Percentiles rank a stretch among this genome's conserved stretches.
These are phyloP conservation scores for Ustilago hordei DNA, from an alignment of 1,284 basidiomycete species.

Conservation along the genomic window DNA sequence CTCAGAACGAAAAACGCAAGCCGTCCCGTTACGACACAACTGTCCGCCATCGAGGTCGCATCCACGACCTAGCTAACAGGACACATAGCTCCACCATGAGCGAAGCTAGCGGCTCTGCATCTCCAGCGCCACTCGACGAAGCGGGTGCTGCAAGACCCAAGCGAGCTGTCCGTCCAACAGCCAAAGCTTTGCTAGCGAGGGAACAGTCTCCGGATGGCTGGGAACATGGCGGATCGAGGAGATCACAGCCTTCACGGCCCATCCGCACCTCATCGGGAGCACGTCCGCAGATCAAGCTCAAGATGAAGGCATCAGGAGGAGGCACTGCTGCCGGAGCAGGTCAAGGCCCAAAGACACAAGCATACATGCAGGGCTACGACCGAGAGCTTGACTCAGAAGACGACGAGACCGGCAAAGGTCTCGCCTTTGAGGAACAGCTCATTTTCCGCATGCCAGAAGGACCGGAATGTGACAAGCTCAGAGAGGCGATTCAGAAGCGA, in stretches of 20 bases:
- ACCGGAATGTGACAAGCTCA: conserved; percentile 71
- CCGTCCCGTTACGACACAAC: neutral
- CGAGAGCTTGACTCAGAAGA: conserved; percentile 95
- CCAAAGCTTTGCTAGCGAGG: conserved; percentile 45
- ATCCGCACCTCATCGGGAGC: conserved; percentile 46
- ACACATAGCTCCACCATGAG: conserved; percentile 15
- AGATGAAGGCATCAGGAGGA: conserved; percentile 50
- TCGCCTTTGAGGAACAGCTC: conserved; percentile 98
- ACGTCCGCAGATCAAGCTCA: conserved; percentile 54
- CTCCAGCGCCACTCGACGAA: conserved; percentile 21
- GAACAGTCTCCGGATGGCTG: conserved; percentile 52
- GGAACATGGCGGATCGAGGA: conserved; percentile 43
- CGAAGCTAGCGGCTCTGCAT: conserved; percentile 40
- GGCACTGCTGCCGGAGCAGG: conserved; percentile 45
- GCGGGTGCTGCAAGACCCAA: conserved; percentile 31
- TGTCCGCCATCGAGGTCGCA: neutral
- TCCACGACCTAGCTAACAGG: neutral
- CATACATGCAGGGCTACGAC: conserved; percentile 73
- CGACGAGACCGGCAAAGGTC: conserved; percentile 75
- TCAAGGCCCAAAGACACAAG: conserved; percentile 62
- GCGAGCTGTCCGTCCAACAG: conserved; percentile 44
- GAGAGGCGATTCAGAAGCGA: conserved; percentile 77
- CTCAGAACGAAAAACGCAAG: neutral
- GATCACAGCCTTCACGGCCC: conserved; percentile 29
- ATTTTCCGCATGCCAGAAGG: conserved; percentile 89